Evolutionary conservation across 208 protist species (phyloP).

Genomic region (Wallacemonas sp.): DNA sequence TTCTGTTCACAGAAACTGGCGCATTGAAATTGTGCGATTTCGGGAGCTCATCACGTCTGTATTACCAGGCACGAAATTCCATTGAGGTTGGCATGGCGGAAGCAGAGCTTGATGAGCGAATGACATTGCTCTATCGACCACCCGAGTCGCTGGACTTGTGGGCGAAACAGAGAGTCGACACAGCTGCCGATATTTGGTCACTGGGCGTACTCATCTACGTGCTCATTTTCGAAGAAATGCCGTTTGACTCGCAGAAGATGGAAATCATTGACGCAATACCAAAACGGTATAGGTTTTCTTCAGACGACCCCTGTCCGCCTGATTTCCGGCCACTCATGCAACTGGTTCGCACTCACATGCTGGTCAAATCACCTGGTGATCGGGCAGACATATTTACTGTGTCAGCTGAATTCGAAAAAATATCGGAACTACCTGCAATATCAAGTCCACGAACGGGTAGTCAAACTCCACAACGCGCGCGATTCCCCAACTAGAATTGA

Average conservation of each 20-base stretch:
- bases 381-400: slow-evolving; percentile 65
- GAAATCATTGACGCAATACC: slow-evolving; percentile 68
- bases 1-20: slow-evolving; percentile 65
- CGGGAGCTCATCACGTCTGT: slow-evolving; percentile 72
- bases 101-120: slow-evolving; percentile 73
- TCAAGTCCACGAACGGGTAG: slow-evolving; percentile 32
- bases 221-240: slow-evolving; percentile 88
- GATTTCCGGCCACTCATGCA: slow-evolving; percentile 53
- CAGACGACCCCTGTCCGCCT: slow-evolving; percentile 20
- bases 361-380: slow-evolving; percentile 56
- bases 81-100: slow-evolving; percentile 69
- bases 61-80: slow-evolving; percentile 65
- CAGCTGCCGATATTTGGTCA: slow-evolving; percentile 94
- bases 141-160: slow-evolving; percentile 96
- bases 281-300: slow-evolving; percentile 34
- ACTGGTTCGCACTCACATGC: slow-evolving; percentile 49
- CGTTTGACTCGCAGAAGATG: slow-evolving; percentile 84
- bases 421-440: slow-evolving; percentile 34
- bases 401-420: slow-evolving; percentile 36
- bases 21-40: slow-evolving; percentile 95
- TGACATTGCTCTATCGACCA: slow-evolving; percentile 91
- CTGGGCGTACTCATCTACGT: slow-evolving; percentile 94
- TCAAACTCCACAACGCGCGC: slow-evolving; percentile 43
- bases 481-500: slow-evolving; percentile 34
- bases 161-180: slow-evolving; percentile 71